phyloP scores from a whole-genome alignment of 2,329 filamentous ascomycete species.

The Pezicula neosporulosa region DNA sequence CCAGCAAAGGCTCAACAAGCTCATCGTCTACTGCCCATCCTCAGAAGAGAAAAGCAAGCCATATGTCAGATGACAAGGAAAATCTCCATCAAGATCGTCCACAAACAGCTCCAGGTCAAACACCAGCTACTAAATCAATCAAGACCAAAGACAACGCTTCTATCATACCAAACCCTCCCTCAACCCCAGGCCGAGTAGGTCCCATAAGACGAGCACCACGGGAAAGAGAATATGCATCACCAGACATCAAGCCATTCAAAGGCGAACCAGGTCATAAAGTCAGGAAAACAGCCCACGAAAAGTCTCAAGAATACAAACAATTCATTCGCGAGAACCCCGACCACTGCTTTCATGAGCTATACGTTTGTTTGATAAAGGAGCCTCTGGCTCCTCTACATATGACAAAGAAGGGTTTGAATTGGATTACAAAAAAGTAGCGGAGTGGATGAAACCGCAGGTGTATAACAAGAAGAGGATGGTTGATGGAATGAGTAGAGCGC shows the following conservation, averaged over 20 bases:
- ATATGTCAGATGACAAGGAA: too few species aligned
- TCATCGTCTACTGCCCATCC: too few species aligned
- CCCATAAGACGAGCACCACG: background rate
- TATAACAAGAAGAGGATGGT: constrained; percentile 11
- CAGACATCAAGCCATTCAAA: constrained; percentile 9
- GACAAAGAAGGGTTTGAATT: constrained; percentile 37
- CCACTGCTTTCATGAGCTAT: constrained; percentile 25
- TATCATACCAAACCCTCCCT: too few species aligned
- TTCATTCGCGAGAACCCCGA: background rate
- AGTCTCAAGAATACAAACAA: constrained; percentile 3
- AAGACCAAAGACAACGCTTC: too few species aligned
- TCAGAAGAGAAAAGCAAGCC: too few species aligned
- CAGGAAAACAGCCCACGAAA: constrained; percentile 3
- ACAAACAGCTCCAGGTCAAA: too few species aligned
- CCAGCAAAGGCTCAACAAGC: too few species aligned
- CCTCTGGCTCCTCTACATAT: constrained; percentile 30
- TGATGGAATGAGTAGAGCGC: constrained; percentile 5
- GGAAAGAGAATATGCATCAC: background rate
- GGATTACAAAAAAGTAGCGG: constrained; percentile 29
- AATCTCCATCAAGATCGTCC: too few species aligned
- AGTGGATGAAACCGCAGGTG: constrained; percentile 8
- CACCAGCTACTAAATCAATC: too few species aligned
- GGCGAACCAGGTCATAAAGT: constrained; percentile 5
- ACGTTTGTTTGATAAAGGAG: constrained; percentile 42
- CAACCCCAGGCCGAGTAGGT: constrained; percentile 8